Conservation (phyloP, 129 eudicot species). For the Centella asiatica region DNA sequence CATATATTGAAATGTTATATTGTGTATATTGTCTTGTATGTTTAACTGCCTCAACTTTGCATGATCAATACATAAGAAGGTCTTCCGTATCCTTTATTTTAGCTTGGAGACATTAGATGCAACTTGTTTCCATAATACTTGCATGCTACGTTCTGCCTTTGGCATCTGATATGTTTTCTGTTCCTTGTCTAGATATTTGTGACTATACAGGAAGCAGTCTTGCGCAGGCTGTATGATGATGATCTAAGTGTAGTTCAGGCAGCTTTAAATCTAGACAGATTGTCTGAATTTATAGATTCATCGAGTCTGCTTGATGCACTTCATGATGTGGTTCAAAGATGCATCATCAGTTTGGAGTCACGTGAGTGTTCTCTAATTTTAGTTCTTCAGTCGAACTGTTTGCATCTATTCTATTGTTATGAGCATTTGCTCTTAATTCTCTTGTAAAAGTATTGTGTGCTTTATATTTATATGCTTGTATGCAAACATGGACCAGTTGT, state of each 20-base stretch:
- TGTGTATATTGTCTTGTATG: neutral
- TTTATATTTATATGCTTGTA: too few relatives aligned
- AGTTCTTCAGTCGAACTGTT: neutral
- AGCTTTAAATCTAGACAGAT: slow-evolving; percentile 42
- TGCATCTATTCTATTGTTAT: neutral
- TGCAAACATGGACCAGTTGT: neutral
- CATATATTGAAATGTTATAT: too few relatives aligned
- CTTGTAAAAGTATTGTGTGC: neutral
- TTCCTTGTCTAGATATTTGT: slow-evolving; percentile 38
- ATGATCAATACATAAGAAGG: neutral
- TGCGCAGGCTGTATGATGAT: slow-evolving; percentile 64
- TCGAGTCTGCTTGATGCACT: slow-evolving; percentile 45
- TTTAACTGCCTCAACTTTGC: neutral
- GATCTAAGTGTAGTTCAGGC: slow-evolving; percentile 76
- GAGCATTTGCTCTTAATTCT: neutral
- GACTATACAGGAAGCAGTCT: slow-evolving; percentile 60
- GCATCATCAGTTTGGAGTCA: slow-evolving; percentile 36
- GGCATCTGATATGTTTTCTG: slow-evolving; percentile 5
- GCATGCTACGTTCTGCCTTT: neutral
- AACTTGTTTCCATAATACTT: neutral
- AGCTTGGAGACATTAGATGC: neutral
- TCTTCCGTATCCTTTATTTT: neutral
- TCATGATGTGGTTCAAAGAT: slow-evolving; percentile 52
- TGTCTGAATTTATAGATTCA: slow-evolving; percentile 41
- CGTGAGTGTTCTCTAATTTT: slow-evolving; percentile 29